Evolutionary conservation across 805 yeast species (phyloP), one percentile per base, ranked within the genome.

Genomic region (Yarrowia phangngaensis): DNA sequence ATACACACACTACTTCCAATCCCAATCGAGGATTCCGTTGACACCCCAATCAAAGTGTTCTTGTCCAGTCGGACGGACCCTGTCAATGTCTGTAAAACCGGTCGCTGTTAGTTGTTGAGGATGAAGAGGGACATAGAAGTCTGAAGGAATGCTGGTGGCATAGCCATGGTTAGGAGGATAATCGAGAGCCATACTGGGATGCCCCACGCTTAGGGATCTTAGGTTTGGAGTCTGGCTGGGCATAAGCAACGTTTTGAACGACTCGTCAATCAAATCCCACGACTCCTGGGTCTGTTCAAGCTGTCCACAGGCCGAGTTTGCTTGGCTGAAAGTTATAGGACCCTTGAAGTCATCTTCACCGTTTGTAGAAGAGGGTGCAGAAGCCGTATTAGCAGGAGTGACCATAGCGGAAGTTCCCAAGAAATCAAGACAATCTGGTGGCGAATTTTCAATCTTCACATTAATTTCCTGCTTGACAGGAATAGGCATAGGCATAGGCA

Each of bases 311-410:
- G 48, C 35, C 8, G 48, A 41, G 8, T 12, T 20, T 20, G 48
- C 35, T 22, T 30, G 35, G 12, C 22, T 20, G 7, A 29, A 41
- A 4, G 27, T 20, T 4, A 35, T 41, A n/a, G 35, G 11, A 15
- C 17, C 24, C 45, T 38, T 38, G 32, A 36, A 26, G 12, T 41
- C 48, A 22, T 41, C 48, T 16, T 41, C 48, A 8, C 48, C 48
- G 23, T 20, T 22, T 14, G 48, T 29, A n/a, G 48, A 41, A 6
- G 35, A 29, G 8, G 48, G 34, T 12, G 48, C 35, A 20, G 48
- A 41, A 4, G 35, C 48, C 11, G 48, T 20, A 17, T 41, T 26
- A 3, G 48, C 48, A 13, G 48, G 48, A 12, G 48, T 41, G 6
- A 30, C 48, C 48, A 41, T 41, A 13, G 48, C 27, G n/a, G 28